Percentiles rank a stretch among this genome's conserved stretches.
These are phyloP conservation scores for Tympanopsis confertula DNA, from an alignment of 2,329 filamentous ascomycete species.

Conservation along the genomic window DNA sequence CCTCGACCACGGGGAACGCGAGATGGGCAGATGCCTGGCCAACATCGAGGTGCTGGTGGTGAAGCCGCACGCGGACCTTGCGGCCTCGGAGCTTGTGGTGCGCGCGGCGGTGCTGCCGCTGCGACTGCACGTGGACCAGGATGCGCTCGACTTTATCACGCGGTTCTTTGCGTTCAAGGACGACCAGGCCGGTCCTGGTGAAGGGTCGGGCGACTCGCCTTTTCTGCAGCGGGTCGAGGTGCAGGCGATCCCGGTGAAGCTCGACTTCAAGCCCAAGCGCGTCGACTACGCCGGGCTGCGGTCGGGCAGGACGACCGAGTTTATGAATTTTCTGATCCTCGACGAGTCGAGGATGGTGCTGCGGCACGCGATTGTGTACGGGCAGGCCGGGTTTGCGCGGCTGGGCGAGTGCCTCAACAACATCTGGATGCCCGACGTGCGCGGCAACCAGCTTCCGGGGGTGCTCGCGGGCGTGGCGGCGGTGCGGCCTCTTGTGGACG, in stretches of 20 bases:
- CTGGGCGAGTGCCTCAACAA: constrained; percentile 85
- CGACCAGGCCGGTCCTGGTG: constrained; percentile 40
- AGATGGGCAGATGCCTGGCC: constrained; percentile 79
- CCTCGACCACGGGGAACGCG: constrained; percentile 70
- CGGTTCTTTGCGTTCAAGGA: constrained; percentile 98
- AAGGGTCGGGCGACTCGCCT: constrained; percentile 57
- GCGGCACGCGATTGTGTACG: constrained; percentile 83
- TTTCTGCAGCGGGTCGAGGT: constrained; percentile 88
- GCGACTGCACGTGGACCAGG: constrained; percentile 88
- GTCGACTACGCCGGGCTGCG: constrained; percentile 88
- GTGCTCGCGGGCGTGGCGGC: constrained; percentile 82
- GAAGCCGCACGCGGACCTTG: constrained; percentile 70
- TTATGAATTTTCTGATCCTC: constrained; percentile 95
- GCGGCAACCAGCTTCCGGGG: constrained; percentile 74
- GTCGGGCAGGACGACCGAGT: constrained; percentile 88
- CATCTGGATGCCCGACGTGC: constrained; percentile 92
- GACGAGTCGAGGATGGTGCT: constrained; percentile 80
- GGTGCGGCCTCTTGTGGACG: constrained; percentile 78
- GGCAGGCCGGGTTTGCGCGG: constrained; percentile 78
- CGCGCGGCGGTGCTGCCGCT: constrained; percentile 71
- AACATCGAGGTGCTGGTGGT: constrained; percentile 82
- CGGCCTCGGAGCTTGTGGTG: constrained; percentile 80
- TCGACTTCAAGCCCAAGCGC: constrained; percentile 96
- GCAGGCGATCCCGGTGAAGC: constrained; percentile 68
- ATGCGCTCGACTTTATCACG: constrained; percentile 91